Evolutionary conservation across 768 basidiomycete genomes (phyloP).

Genomic region (Suillus lakei): DNA sequence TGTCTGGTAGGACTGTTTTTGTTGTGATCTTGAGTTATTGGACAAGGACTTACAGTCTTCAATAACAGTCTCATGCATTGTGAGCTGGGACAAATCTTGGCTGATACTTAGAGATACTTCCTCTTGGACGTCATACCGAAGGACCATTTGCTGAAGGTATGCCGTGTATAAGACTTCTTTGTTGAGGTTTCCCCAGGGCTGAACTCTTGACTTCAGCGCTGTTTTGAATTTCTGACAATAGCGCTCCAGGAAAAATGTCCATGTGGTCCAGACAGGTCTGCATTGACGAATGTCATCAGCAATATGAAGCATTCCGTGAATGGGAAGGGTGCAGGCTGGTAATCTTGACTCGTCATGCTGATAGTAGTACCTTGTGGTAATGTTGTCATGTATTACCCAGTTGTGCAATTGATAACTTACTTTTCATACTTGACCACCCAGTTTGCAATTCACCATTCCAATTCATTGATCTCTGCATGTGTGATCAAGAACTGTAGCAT

Average conservation of each 20-base stretch:
- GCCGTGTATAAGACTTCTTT: slow-evolving; percentile 9
- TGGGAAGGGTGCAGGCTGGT: slow-evolving; percentile 18
- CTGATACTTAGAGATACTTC: slow-evolving; percentile 10
- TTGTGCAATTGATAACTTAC: background rate
- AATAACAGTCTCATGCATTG: slow-evolving; percentile 10
- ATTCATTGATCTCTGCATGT: background rate
- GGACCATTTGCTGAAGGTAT: slow-evolving; percentile 14
- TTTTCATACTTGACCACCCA: slow-evolving; percentile 18
- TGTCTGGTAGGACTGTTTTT: background rate
- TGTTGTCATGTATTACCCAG: background rate
- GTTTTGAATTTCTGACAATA: slow-evolving; percentile 21
- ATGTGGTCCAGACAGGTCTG: slow-evolving; percentile 25
- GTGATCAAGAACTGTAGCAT: slow-evolving; percentile 11
- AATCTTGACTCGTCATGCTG: slow-evolving; percentile 13
- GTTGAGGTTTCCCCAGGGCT: slow-evolving; percentile 23
- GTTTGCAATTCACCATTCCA: background rate
- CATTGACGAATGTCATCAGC: slow-evolving; percentile 18
- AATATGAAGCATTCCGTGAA: slow-evolving; percentile 29
- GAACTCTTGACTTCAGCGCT: slow-evolving; percentile 12
- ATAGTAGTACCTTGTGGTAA: slow-evolving; percentile 14
- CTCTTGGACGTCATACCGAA: slow-evolving; percentile 8
- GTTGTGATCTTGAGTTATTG: background rate
- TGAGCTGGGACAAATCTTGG: slow-evolving; percentile 4
- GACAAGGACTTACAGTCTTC: slow-evolving; percentile 14
- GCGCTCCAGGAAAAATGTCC: slow-evolving; percentile 28